These are phyloP conservation scores for Saccharomyces hybrid DNA, from an alignment of 1,139 yeast species.

Conservation along the genomic window DNA sequence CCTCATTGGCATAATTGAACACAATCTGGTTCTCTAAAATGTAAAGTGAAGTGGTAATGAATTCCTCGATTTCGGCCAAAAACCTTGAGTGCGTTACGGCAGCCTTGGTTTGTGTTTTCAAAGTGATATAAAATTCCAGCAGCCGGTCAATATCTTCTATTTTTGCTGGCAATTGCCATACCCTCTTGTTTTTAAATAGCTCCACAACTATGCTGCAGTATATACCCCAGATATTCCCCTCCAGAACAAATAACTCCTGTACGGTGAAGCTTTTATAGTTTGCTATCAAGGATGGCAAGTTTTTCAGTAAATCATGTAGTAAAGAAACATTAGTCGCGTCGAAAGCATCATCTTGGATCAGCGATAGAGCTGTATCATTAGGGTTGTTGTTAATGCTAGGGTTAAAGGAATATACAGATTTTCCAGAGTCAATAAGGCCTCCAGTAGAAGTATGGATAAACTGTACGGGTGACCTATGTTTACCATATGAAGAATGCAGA, in stretches of 20 bases:
- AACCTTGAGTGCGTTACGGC: slow-evolving; percentile 22
- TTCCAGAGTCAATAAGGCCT: slow-evolving; percentile 23
- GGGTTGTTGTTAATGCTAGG: slow-evolving; percentile 10
- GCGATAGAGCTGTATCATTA: slow-evolving; percentile 1
- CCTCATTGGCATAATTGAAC: slow-evolving; percentile 20
- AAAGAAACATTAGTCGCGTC: slow-evolving; percentile 20
- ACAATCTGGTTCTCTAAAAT: slow-evolving; percentile 34
- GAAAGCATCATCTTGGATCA: slow-evolving; percentile 11
- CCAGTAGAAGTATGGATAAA: slow-evolving; percentile 14
- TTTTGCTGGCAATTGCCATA: slow-evolving; percentile 31
- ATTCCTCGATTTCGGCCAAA: slow-evolving; percentile 38
- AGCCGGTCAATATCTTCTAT: slow-evolving; percentile 34
- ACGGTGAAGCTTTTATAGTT: slow-evolving; percentile 26
- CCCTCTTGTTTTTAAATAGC: slow-evolving; percentile 25
- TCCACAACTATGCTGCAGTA: slow-evolving; percentile 26
- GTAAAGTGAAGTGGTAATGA: slow-evolving; percentile 37
- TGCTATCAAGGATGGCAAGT: slow-evolving; percentile 26
- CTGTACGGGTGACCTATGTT: slow-evolving; percentile 18
- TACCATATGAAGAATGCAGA: slow-evolving; percentile 27
- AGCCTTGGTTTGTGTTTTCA: slow-evolving; percentile 18
- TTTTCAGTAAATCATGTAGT: slow-evolving; percentile 29
- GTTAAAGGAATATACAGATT: slow-evolving; percentile 23
- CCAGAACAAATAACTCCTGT: slow-evolving; percentile 26
- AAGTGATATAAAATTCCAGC: slow-evolving; percentile 27
- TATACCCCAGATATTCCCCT: slow-evolving; percentile 30